A percentile compares a stretch with the other conserved stretches of the same genome.
These are phyloP conservation scores for Bremia lactucae DNA, from an alignment of 352 stramenopile genomes.

Conservation along the genomic window DNA sequence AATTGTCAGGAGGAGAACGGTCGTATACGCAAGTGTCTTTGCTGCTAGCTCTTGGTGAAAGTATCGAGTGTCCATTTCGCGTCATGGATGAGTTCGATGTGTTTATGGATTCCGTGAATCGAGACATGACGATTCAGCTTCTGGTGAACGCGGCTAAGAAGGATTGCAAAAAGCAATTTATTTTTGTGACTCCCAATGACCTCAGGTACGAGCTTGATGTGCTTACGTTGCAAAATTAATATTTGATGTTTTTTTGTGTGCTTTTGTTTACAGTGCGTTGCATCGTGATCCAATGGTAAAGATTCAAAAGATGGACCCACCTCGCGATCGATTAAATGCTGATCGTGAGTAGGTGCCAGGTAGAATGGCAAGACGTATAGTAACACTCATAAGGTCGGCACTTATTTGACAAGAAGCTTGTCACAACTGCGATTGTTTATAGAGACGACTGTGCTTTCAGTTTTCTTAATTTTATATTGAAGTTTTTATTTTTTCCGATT, in stretches of 20 bases:
- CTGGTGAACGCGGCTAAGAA: constrained; percentile 85
- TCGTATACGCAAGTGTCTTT: constrained; percentile 95
- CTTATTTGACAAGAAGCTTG: too few relatives aligned
- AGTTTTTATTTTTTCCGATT: too few relatives aligned
- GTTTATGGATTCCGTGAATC: constrained; percentile 96
- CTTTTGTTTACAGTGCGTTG: constrained; percentile 35
- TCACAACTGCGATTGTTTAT: too few relatives aligned
- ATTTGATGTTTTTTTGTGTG: background rate
- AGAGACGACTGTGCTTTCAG: too few relatives aligned
- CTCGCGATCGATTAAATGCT: constrained; percentile 63
- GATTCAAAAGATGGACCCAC: constrained; percentile 84
- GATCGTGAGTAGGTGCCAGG: constrained; percentile 19
- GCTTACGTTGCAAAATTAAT: constrained; percentile 1
- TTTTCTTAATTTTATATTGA: too few relatives aligned
- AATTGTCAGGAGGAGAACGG: constrained; percentile 94
- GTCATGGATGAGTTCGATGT: constrained; percentile 99
- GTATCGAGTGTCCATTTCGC: constrained; percentile 89
- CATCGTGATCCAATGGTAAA: constrained; percentile 68
- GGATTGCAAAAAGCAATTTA: constrained; percentile 75
- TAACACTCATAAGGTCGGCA: too few relatives aligned
- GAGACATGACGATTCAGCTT: constrained; percentile 91
- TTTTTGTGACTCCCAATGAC: constrained; percentile 84
- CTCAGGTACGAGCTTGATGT: constrained; percentile 50
- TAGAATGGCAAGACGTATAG: constrained; percentile 3
- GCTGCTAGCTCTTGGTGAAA: constrained; percentile 89